phyloP scores from a whole-genome alignment of 495 filamentous ascomycete species.

The Tuber calosporum region DNA sequence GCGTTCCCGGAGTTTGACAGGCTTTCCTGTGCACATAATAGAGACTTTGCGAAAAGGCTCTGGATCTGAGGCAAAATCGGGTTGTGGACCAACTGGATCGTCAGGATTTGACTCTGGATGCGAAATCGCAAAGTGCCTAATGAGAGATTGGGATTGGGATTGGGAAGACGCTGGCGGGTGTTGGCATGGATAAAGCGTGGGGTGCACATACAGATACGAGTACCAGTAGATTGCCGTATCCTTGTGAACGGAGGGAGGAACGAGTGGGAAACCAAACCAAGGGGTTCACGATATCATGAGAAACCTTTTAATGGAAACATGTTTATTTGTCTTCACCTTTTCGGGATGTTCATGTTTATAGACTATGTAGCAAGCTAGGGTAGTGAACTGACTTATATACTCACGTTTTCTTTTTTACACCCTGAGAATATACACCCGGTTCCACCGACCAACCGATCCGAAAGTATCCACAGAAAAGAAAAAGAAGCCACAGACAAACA shows the following conservation, averaged over 20 bases:
- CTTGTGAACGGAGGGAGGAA: neutral
- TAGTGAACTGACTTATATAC: neutral
- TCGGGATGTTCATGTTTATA: neutral
- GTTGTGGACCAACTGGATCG: too few relatives aligned
- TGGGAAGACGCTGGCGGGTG: neutral
- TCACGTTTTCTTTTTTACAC: neutral
- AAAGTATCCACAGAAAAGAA: constrained; percentile 1
- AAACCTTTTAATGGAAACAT: neutral
- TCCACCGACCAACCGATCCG: neutral
- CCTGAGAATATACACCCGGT: neutral
- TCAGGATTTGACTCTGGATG: too few relatives aligned
- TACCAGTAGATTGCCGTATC: neutral
- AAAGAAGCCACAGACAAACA: neutral
- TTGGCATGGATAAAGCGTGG: neutral
- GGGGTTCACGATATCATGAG: neutral
- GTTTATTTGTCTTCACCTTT: neutral
- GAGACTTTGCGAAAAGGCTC: too few relatives aligned
- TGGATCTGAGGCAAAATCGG: too few relatives aligned
- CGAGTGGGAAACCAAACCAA: neutral
- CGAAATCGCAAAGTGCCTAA: too few relatives aligned
- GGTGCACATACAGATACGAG: neutral
- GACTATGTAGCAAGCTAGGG: neutral
- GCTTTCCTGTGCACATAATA: neutral
- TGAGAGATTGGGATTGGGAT: too few relatives aligned
- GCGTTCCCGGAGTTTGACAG: neutral